Evolutionary conservation across 148 eudicot genomes (phyloP), one percentile per base, ranked within the genome.

Genomic region (Fagopyrum tataricum): DNA sequence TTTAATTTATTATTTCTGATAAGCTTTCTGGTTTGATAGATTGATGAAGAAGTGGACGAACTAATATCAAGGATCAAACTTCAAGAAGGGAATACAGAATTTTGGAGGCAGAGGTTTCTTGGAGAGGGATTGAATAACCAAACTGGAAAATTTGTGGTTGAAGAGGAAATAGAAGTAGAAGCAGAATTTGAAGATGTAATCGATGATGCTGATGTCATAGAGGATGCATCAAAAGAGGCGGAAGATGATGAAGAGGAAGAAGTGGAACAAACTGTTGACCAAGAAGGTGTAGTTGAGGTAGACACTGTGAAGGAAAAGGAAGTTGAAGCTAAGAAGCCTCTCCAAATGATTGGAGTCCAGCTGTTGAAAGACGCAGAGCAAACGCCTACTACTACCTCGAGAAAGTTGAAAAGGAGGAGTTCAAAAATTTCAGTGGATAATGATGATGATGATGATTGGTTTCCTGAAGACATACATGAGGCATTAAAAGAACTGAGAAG

Each of bases 81-180:
- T 78, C 77, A 95, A 80, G 97, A 95, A 81, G 98, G 98, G 71
- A 90, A 95, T 74, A 95, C 98, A 13, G 97, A 95, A 81, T 95
- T 85, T 79, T 95, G 98, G 98, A 95, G 76, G 84, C 84, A 90
- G 52, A 95, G 98, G 74, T 95, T 95, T 82, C 93, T 95, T 51
- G 98, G 96, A 73, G 98, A 94, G 83, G 87, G 81, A 39, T 74
- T 82, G 67, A 87, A 75, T 55, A 75, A 81, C 74, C 86, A 85
- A 52, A 78, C 71, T 41, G 79, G 58, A 67, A 84, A 88, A 76
- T 84, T 76, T 47, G 26, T 79, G 70, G 91, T 83, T 61, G 83
- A 73, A 20, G 71, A 81, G 17, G 73, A 75, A 42, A 71, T 64
- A 64, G 44, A 64, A 37, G 44, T 64, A 37, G 72, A 70, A 70